Conservation (phyloP, 495 filamentous ascomycete genomes). For the Geopyxis carbonaria region DNA sequence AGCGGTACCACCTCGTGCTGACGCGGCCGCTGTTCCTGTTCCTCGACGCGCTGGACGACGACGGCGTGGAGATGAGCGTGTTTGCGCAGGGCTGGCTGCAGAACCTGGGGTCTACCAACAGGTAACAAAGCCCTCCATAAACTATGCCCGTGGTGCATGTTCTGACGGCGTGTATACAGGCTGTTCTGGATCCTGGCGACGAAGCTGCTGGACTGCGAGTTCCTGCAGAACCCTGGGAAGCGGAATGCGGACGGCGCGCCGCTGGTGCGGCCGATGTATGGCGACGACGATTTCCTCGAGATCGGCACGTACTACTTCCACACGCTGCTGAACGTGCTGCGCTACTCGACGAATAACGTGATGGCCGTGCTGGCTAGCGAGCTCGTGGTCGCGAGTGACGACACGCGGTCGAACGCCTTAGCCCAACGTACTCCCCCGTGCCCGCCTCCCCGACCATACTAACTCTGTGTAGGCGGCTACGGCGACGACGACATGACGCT, state of each 20-base stretch:
- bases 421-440: conserved; percentile 3
- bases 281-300: conserved; percentile 47
- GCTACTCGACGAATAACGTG: conserved; percentile 40
- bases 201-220: conserved; percentile 37
- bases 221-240: conserved; percentile 29
- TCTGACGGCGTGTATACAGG: conserved; percentile 27
- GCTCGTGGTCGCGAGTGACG: conserved; percentile 15
- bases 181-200: conserved; percentile 39
- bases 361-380: conserved; percentile 43
- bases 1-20: conserved; percentile 51
- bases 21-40: conserved; percentile 67
- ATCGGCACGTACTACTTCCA: conserved; percentile 64
- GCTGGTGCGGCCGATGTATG: conserved; percentile 16
- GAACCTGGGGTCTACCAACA: too few relatives aligned
- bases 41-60: conserved; percentile 60
- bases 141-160: too few relatives aligned
- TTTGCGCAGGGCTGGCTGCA: conserved; percentile 70
- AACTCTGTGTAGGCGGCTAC: conserved; percentile 27
- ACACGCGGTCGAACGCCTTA: conserved; percentile 10
- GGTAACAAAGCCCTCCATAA: too few relatives aligned
- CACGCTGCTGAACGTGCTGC: conserved; percentile 53
- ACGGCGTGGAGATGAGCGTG: conserved; percentile 54
- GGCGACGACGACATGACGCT: conserved; percentile 36
- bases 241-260: conserved; percentile 22
- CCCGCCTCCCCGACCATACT: conserved; percentile 1